Evolutionary conservation across 2,329 filamentous ascomycete species (phyloP).

Genomic region (Drechslerella stenobrocha): DNA sequence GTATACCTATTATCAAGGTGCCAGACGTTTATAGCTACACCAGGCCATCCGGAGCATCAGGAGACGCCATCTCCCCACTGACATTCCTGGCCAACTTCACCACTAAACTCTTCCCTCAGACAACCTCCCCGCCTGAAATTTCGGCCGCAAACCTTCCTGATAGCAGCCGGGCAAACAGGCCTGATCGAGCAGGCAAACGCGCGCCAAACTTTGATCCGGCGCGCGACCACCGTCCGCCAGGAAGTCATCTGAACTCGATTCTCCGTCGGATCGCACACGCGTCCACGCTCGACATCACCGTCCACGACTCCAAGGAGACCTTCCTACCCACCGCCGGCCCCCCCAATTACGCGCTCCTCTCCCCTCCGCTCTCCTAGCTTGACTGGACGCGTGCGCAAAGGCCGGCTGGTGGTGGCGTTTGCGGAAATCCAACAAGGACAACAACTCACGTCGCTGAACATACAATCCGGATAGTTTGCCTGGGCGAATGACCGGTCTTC

Average conservation of each 20-base stretch:
- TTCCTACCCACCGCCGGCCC: background rate
- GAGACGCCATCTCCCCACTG: no score
- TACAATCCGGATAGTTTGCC: no score
- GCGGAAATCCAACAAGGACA: constrained; percentile 4
- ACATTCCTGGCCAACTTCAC: no score
- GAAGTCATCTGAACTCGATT: background rate
- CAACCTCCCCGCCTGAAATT: no score
- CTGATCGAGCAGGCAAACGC: background rate
- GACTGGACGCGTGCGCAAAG: background rate
- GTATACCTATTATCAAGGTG: no score
- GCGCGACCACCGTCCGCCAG: background rate
- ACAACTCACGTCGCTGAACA: no score
- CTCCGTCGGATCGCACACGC: background rate
- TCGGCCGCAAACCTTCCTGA: no score
- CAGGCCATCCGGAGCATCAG: no score
- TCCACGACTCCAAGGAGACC: background rate
- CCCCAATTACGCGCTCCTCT: background rate
- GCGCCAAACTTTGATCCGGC: constrained; percentile 3
- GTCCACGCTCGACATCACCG: background rate
- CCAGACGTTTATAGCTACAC: no score
- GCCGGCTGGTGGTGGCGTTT: background rate
- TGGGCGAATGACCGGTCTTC: no score
- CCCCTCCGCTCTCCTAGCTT: background rate
- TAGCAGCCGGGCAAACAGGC: background rate
- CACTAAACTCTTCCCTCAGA: no score